Base-by-base conservation (phyloP, 2,329 filamentous ascomycete genomes). In the Chaetomium globosum region DNA sequence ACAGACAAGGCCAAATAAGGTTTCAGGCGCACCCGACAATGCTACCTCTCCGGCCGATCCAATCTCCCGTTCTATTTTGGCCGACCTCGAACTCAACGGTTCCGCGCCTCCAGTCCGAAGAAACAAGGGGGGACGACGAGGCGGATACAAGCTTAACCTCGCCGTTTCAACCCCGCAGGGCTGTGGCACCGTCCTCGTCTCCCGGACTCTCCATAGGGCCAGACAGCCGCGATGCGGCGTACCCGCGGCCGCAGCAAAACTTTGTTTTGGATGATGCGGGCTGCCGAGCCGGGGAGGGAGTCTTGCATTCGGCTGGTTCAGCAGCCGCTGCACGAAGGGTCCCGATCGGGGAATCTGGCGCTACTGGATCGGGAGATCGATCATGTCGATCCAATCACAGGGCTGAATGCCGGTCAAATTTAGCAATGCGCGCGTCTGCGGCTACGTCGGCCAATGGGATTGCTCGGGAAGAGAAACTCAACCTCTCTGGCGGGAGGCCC, bases 241-340 rank as follows among this genome's bases (percentile, higher is more conserved):
- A 55, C n/a, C 51, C 51, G 51, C 59, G 12, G 26, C 26, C 19
- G 23, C 59, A 46, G 51, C 19, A 7, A 48, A 23, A 26, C 48
- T 57, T 52, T 43, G 30, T 28, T 60, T 53, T 60, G 31, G 7
- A 39, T 21, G 10, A 26, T 54, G 59, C 36, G 46, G 4, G 28
- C 19, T 56, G 31, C 30, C 31, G 30, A 19, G 48, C 26, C 39
- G 19, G 56, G n/a, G 31, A 23, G 10, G 36, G 36, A 7, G 28
- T 49, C n/a, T 16, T 19, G 23, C 19, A 4, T 51, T 51, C 65
- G 65, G 62, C 28, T 62, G 43, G 28, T 59, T 30, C 23, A 52
- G 51, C 30, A 67, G 62, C 62, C 59, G 57, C 63, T 63, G 65
- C 65, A 67, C 33, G 19, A 63, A 57, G 54, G 48, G 57, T 3